These are phyloP conservation scores for Rhododendron henanense DNA, from an alignment of 148 eudicot species.

Conservation along the genomic window DNA sequence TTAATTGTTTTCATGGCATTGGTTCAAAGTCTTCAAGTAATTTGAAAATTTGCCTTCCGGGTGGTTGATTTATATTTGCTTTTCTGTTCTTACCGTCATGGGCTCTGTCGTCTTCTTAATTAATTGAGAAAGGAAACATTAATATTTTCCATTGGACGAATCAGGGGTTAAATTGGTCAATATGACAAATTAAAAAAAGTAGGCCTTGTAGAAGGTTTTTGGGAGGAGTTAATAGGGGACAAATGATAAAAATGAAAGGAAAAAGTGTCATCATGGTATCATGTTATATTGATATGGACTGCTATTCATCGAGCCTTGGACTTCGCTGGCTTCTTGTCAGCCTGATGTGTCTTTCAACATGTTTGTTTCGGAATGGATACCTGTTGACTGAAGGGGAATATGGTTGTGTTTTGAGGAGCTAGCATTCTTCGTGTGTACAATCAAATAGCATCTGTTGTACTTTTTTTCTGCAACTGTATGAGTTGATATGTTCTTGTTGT, in stretches of 20 bases:
- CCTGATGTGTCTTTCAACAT: neutral
- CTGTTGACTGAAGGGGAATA: neutral
- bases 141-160: neutral
- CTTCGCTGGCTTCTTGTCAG: neutral
- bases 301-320: neutral
- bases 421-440: neutral
- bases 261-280: neutral
- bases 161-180: neutral
- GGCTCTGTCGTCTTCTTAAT: neutral
- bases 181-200: neutral
- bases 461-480: neutral
- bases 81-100: neutral
- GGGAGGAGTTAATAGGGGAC: neutral
- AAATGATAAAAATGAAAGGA: neutral
- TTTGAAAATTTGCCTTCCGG: neutral
- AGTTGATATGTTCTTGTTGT: neutral
- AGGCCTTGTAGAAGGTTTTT: neutral
- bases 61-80: neutral
- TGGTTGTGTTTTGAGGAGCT: neutral
- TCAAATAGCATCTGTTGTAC: neutral
- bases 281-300: neutral
- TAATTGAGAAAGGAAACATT: neutral
- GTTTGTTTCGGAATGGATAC: neutral
- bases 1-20: neutral
- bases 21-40: neutral